A percentile compares a stretch with the other conserved stretches of the same genome.
Evolutionary conservation across 768 basidiomycete genomes (phyloP).

Genomic region (Mycena crocata): DNA sequence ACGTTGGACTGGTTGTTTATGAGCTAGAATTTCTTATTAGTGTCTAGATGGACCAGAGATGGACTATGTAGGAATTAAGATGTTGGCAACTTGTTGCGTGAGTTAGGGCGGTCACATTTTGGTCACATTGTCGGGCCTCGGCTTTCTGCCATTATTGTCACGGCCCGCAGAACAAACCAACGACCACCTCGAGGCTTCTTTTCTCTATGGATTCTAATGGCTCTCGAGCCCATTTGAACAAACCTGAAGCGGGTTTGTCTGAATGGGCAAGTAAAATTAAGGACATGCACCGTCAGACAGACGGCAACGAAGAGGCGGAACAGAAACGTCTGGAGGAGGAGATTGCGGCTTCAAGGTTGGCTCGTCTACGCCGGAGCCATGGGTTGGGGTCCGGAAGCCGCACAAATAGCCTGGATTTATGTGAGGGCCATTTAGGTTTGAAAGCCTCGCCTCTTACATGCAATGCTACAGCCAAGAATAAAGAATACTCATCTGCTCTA

Average conservation of each 20-base stretch:
- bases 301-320: slow-evolving; percentile 84
- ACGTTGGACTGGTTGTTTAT: neutral
- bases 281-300: slow-evolving; percentile 82
- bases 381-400: slow-evolving; percentile 53
- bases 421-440: slow-evolving; percentile 52
- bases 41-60: too few relatives aligned
- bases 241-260: slow-evolving; percentile 74
- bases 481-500: slow-evolving; percentile 39
- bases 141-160: too few relatives aligned
- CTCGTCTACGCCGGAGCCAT: slow-evolving; percentile 61
- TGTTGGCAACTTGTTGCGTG: too few relatives aligned
- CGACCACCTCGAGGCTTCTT: neutral
- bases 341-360: slow-evolving; percentile 66
- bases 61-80: too few relatives aligned
- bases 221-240: slow-evolving; percentile 31
- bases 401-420: slow-evolving; percentile 54
- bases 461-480: slow-evolving; percentile 30
- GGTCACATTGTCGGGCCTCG: too few relatives aligned
- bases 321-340: slow-evolving; percentile 75
- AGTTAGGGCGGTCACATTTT: too few relatives aligned
- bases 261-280: slow-evolving; percentile 88
- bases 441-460: neutral
- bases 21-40: neutral
- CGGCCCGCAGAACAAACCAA: too few relatives aligned
- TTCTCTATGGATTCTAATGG: slow-evolving; percentile 16